A percentile compares a stretch with the other conserved stretches of the same genome.
phyloP scores from a whole-genome alignment of 176 grass and related monocot genomes.

The Oryza glumipatula region DNA sequence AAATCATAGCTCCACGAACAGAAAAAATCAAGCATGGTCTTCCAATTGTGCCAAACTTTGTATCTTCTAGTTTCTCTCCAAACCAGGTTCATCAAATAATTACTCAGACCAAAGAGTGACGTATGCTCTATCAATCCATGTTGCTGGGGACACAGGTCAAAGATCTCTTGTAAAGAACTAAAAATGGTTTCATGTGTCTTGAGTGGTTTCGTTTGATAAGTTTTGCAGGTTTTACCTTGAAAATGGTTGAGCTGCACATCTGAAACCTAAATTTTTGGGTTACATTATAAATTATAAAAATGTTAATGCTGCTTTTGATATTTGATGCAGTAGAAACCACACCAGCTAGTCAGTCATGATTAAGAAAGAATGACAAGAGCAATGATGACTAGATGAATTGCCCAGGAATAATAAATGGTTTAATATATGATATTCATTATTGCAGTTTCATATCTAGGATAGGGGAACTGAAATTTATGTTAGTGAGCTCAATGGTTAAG shows the following conservation, averaged over 20 bases:
- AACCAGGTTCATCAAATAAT: not conserved
- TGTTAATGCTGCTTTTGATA: not conserved
- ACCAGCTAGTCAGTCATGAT: not conserved
- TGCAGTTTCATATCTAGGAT: not conserved
- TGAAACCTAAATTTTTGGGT: not conserved
- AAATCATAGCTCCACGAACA: not conserved
- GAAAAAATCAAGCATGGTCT: not conserved
- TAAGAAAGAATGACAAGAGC: not conserved
- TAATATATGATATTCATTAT: not conserved
- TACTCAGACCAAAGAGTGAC: not conserved
- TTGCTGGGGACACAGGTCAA: not conserved
- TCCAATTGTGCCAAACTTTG: conserved; percentile 10
- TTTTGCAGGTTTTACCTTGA: conserved; percentile 2
- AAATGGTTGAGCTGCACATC: not conserved
- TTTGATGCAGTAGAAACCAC: not conserved
- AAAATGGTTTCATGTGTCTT: not conserved
- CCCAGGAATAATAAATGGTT: not conserved
- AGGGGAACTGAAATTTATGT: not conserved
- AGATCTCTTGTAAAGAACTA: not conserved
- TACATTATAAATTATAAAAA: not conserved
- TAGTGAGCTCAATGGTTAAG: not conserved
- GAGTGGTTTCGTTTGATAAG: not conserved
- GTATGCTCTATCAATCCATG: not conserved
- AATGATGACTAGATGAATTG: not conserved
- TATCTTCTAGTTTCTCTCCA: not conserved